Evolutionary conservation across 2,329 filamentous ascomycete species (phyloP).

Genomic region (Talaromyces sp.): DNA sequence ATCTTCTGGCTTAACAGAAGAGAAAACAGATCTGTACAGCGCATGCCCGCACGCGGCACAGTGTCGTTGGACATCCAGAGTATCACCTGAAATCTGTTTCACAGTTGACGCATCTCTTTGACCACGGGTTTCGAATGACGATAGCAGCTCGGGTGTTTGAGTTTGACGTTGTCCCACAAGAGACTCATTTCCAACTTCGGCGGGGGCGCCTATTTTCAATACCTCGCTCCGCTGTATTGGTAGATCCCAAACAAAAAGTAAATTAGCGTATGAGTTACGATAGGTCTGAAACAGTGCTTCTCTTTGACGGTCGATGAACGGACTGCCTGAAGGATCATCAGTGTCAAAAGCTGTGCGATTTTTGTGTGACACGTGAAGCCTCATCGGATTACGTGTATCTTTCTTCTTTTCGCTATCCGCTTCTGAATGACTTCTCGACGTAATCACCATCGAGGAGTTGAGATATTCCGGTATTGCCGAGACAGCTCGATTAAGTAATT

Average conservation of each 20-base stretch:
- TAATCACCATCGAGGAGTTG: conserved; percentile 26
- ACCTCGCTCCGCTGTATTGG: conserved; percentile 55
- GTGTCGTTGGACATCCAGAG: conserved; percentile 42
- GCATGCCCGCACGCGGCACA: conserved; percentile 41
- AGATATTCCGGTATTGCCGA: conserved; percentile 30
- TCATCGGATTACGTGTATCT: conserved; percentile 29
- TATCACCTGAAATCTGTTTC: conserved; percentile 16
- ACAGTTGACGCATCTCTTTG: conserved; percentile 17
- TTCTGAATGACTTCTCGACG: conserved; percentile 37
- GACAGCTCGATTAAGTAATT: conserved; percentile 24
- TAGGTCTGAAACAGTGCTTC: conserved; percentile 51
- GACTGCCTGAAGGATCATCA: conserved; percentile 44
- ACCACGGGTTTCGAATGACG: conserved; percentile 24
- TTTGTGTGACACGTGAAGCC: conserved; percentile 51
- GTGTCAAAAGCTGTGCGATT: conserved; percentile 57
- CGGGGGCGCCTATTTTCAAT: conserved; percentile 52
- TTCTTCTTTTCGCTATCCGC: conserved; percentile 36
- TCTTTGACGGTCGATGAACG: conserved; percentile 50
- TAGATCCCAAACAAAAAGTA: conserved; percentile 58
- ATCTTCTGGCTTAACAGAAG: conserved; percentile 22
- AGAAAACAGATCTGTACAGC: conserved; percentile 37
- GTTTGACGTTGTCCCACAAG: conserved; percentile 24
- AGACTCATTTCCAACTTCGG: conserved; percentile 33
- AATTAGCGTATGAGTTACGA: conserved; percentile 55
- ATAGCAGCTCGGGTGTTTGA: conserved; percentile 20